A percentile compares a stretch with the other conserved stretches of the same genome.
Conservation (phyloP, 768 basidiomycete genomes). For the Phanerochaete carnosa region DNA sequence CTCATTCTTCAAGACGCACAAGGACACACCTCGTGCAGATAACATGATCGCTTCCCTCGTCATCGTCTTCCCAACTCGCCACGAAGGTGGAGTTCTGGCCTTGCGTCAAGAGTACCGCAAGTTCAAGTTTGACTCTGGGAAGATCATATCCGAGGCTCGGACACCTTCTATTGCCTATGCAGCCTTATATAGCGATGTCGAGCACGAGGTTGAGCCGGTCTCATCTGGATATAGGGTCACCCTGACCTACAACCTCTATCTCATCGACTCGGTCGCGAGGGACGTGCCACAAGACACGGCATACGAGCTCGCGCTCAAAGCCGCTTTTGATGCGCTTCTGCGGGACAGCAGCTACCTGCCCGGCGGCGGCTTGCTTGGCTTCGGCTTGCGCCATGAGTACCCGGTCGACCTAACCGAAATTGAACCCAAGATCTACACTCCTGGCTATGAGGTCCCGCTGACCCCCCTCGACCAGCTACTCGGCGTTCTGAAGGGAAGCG, state of each 20-base stretch:
- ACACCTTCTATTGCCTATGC: conserved; percentile 28
- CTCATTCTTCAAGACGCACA: conserved; percentile 27
- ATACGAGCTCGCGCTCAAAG: not conserved
- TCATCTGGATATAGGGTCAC: conserved; percentile 38
- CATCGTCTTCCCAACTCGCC: conserved; percentile 40
- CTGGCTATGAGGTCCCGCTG: not conserved
- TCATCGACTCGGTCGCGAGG: not conserved
- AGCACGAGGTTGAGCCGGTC: conserved; percentile 40
- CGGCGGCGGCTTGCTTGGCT: conserved; percentile 35
- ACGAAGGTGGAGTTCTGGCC: conserved; percentile 40
- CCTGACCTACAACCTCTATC: conserved; percentile 37
- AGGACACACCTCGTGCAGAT: conserved; percentile 22
- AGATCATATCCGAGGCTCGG: not conserved
- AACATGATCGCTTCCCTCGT: conserved; percentile 43
- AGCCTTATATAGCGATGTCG: conserved; percentile 40
- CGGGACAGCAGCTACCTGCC: conserved; percentile 30
- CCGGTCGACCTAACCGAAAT: conserved; percentile 16
- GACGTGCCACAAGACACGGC: not conserved
- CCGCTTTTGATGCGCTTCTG: conserved; percentile 25
- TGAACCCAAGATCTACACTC: not conserved
- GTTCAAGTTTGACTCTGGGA: conserved; percentile 32
- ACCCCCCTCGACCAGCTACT: conserved; percentile 15
- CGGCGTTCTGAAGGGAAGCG: not conserved
- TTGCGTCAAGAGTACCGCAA: conserved; percentile 23
- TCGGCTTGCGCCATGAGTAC: conserved; percentile 34